Evolutionary conservation across 164 flowering plant species (phyloP).

Genomic region (Nymphaea thermarum): DNA sequence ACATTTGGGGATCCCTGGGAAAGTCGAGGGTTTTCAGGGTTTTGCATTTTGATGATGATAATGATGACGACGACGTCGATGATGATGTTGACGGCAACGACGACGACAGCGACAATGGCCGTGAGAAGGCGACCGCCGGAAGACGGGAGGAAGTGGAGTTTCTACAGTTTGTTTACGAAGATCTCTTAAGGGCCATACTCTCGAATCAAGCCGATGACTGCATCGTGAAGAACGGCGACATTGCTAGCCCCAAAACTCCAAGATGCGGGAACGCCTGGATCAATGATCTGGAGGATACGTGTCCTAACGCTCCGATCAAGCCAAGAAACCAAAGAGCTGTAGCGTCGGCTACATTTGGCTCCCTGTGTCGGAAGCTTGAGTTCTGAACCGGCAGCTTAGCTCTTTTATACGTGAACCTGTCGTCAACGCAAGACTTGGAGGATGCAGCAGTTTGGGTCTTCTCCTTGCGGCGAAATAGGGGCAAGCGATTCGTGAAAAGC

Average conservation of each 20-base stretch:
- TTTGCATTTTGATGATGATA: not conserved
- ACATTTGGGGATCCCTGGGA: not conserved
- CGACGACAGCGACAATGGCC: not conserved
- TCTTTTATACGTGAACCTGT: not conserved
- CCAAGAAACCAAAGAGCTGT: not conserved
- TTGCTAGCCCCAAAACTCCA: not conserved
- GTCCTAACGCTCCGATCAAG: conserved; percentile 51
- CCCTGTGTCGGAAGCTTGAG: conserved; percentile 57
- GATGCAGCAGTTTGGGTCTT: no score
- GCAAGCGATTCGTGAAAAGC: no score
- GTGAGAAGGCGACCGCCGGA: not conserved
- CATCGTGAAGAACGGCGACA: not conserved
- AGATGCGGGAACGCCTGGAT: not conserved
- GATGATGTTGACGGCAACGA: not conserved
- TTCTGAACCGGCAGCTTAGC: conserved; percentile 18
- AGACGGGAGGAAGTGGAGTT: conserved; percentile 26
- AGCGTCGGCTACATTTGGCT: not conserved
- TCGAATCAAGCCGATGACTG: conserved; percentile 22
- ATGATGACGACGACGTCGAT: not conserved
- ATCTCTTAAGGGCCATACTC: conserved; percentile 34
- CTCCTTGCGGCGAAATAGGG: no score
- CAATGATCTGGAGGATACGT: conserved; percentile 9
- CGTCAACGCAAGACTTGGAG: no score
- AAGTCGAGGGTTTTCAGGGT: not conserved
- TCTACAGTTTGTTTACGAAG: conserved; percentile 29